Evolutionary conservation across 2,329 filamentous ascomycete genomes (phyloP).

Genomic region (Zarea fungicola): DNA sequence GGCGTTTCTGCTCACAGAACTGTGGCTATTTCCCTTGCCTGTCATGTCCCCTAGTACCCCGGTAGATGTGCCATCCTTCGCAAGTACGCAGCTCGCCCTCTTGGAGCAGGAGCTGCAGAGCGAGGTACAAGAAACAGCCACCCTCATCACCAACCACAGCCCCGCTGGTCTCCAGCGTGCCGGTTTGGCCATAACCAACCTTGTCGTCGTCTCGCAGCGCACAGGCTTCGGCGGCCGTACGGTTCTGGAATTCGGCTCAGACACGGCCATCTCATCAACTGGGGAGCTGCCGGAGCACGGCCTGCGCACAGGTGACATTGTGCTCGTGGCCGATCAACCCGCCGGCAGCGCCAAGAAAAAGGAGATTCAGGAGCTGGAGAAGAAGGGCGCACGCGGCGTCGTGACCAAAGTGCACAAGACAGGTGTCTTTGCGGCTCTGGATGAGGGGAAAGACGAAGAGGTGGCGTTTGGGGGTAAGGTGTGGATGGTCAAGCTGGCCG

Average conservation of each 20-base stretch:
- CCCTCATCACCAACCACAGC: slow-evolving; percentile 61
- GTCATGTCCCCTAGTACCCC: slow-evolving; percentile 36
- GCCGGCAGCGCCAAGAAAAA: slow-evolving; percentile 66
- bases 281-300: slow-evolving; percentile 68
- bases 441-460: slow-evolving; percentile 56
- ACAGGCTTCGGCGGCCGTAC: slow-evolving; percentile 91
- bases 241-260: slow-evolving; percentile 72
- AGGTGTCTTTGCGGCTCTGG: slow-evolving; percentile 61
- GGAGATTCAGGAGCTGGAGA: slow-evolving; percentile 66
- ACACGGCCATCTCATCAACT: slow-evolving; percentile 57
- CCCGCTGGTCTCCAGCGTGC: slow-evolving; percentile 67
- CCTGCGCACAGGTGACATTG: slow-evolving; percentile 71
- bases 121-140: slow-evolving; percentile 65
- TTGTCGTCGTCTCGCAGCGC: slow-evolving; percentile 67
- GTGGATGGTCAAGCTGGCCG: slow-evolving; percentile 63
- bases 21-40: too few species aligned
- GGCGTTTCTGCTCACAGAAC: too few species aligned
- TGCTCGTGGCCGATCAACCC: slow-evolving; percentile 69
- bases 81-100: slow-evolving; percentile 63
- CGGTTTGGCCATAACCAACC: slow-evolving; percentile 73
- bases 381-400: slow-evolving; percentile 64
- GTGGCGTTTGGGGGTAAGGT: slow-evolving; percentile 42
- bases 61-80: slow-evolving; percentile 64
- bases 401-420: slow-evolving; percentile 58
- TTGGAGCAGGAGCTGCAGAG: slow-evolving; percentile 66